Conservation (phyloP, 2,329 filamentous ascomycete genomes). For the Albophoma yamanashiensis region DNA sequence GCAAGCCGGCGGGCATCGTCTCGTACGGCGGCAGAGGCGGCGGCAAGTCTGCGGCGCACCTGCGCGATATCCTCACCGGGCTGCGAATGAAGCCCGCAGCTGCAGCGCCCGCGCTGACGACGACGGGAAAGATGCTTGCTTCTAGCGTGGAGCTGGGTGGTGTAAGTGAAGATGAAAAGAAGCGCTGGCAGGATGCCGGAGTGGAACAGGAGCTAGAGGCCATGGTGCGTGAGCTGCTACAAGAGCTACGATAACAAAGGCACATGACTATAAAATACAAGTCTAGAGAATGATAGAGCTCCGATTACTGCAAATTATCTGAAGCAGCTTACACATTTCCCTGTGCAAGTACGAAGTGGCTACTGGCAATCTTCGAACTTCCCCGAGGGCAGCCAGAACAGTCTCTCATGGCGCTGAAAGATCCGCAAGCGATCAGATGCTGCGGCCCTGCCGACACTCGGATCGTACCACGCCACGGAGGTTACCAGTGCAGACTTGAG, state of each 20-base stretch:
- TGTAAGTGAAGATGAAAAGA: background rate
- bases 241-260: background rate
- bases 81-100: conserved; percentile 4
- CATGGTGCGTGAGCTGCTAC: background rate
- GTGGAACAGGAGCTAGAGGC: background rate
- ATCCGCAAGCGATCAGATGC: no score
- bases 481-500: no score
- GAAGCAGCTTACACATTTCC: no score
- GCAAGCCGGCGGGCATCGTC: conserved; percentile 41
- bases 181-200: background rate
- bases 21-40: conserved; percentile 41
- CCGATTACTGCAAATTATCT: no score
- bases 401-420: no score
- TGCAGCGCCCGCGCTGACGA: background rate
- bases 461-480: no score
- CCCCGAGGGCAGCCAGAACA: no score
- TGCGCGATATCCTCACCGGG: conserved; percentile 8
- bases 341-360: no score
- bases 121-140: background rate
- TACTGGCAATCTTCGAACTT: no score
- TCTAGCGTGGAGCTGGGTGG: background rate
- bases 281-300: no score
- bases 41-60: conserved; percentile 6
- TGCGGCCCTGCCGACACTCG: no score
- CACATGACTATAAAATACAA: background rate